Evolutionary conservation across 2,329 filamentous ascomycete genomes (phyloP).

Genomic region (Akanthomyces dipterigenus): DNA sequence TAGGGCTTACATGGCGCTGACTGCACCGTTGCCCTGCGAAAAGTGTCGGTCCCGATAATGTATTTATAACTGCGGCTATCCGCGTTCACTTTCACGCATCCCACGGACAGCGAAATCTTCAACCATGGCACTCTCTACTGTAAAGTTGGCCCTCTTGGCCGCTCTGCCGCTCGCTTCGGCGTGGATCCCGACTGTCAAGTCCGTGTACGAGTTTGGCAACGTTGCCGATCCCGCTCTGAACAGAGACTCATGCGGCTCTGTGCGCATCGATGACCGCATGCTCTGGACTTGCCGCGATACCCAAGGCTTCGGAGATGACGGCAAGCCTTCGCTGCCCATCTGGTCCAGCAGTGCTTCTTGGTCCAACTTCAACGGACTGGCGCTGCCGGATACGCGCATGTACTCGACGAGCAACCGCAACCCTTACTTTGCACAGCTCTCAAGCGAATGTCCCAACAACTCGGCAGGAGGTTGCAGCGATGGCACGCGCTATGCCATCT

Average conservation of each 20-base stretch:
- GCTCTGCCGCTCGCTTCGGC: not conserved
- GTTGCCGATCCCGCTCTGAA: slow-evolving; percentile 6
- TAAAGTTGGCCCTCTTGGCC: not conserved
- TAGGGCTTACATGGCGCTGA: not conserved
- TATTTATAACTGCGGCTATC: not conserved
- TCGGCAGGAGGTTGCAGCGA: slow-evolving; percentile 4
- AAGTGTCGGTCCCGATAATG: not conserved
- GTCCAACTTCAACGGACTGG: slow-evolving; percentile 8
- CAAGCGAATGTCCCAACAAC: not conserved
- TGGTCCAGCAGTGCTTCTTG: slow-evolving; percentile 8
- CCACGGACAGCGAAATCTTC: no score
- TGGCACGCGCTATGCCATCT: slow-evolving; percentile 9
- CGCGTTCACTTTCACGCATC: no score
- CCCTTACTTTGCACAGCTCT: slow-evolving; percentile 6
- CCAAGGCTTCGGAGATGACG: not conserved
- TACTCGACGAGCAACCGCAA: slow-evolving; percentile 8
- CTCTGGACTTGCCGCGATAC: slow-evolving; percentile 12
- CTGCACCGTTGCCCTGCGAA: not conserved
- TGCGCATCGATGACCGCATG: slow-evolving; percentile 7
- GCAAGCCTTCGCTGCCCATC: slow-evolving; percentile 3
- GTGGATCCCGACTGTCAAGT: slow-evolving; percentile 11
- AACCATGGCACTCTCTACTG: not conserved
- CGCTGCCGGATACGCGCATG: slow-evolving; percentile 5
- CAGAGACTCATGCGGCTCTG: slow-evolving; percentile 9
- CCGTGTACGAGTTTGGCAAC: not conserved